Conservation (phyloP, 2,329 filamentous ascomycete species). For the Aspergillus sp. region DNA sequence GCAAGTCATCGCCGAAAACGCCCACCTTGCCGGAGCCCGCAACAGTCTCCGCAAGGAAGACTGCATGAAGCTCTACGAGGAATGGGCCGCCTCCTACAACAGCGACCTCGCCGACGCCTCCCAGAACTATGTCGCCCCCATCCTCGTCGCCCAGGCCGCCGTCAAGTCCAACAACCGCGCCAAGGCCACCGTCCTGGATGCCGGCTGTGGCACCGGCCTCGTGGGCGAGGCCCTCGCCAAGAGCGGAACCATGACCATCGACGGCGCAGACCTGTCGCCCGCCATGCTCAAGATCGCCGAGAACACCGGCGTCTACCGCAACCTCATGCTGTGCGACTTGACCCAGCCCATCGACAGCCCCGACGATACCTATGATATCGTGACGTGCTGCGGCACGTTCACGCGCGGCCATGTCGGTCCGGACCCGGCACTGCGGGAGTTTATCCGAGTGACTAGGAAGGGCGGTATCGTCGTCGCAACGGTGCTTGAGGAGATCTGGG, state of each 20-base stretch:
- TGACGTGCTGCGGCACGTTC: constrained; percentile 55
- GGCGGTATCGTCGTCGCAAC: constrained; percentile 52
- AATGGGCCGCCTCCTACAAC: constrained; percentile 48
- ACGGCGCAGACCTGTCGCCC: constrained; percentile 53
- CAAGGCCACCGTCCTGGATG: constrained; percentile 46
- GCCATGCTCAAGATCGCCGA: constrained; percentile 54
- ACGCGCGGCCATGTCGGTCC: constrained; percentile 57
- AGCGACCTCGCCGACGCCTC: constrained; percentile 36
- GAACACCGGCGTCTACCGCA: constrained; percentile 48
- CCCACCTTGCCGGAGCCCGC: constrained; percentile 37
- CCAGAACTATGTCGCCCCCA: constrained; percentile 43
- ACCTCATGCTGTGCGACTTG: constrained; percentile 47
- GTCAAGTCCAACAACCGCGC: constrained; percentile 17
- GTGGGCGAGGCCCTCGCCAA: constrained; percentile 49
- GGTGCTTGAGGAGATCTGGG: constrained; percentile 51
- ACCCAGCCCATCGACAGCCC: constrained; percentile 41
- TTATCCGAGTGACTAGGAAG: constrained; percentile 48
- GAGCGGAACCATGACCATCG: constrained; percentile 45
- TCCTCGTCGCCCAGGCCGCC: constrained; percentile 36
- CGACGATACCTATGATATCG: constrained; percentile 48
- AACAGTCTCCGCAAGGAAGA: constrained; percentile 33
- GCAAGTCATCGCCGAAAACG: constrained; percentile 10
- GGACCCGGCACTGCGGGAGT: constrained; percentile 46
- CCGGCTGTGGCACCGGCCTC: constrained; percentile 57
- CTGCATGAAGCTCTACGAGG: constrained; percentile 42